Evolutionary conservation across 2,329 filamentous ascomycete genomes (phyloP).

Genomic region (Diaporthe nobilis): DNA sequence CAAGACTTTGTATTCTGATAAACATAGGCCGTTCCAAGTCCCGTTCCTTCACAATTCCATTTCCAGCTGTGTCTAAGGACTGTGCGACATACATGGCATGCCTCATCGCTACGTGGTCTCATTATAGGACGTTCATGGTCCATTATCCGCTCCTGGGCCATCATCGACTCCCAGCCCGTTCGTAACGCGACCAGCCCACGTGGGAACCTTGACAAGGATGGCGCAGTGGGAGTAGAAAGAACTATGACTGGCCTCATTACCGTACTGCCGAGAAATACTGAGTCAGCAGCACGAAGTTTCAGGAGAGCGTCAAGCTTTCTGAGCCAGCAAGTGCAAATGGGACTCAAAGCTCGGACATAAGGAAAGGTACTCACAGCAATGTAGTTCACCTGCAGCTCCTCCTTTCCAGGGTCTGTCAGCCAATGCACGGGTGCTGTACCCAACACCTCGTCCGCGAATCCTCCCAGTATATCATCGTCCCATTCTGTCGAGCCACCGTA

Average conservation of each 20-base stretch:
- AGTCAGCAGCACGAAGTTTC: background rate
- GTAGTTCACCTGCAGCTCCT: background rate
- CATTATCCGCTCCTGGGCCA: background rate
- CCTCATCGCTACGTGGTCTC: too few relatives aligned
- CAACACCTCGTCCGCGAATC: too few relatives aligned
- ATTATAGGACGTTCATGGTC: background rate
- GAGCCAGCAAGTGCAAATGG: too few relatives aligned
- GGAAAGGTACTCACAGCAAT: background rate
- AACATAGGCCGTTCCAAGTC: too few relatives aligned
- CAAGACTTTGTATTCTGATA: too few relatives aligned
- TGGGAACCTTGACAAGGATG: background rate
- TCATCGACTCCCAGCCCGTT: background rate
- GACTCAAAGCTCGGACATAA: too few relatives aligned
- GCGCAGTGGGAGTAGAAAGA: background rate
- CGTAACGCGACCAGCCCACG: background rate
- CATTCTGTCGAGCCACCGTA: background rate
- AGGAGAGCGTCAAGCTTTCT: too few relatives aligned
- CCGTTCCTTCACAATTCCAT: too few relatives aligned
- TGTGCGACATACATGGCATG: too few relatives aligned
- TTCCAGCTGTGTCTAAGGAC: too few relatives aligned
- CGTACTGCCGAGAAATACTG: background rate
- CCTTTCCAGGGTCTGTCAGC: background rate
- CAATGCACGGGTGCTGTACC: background rate
- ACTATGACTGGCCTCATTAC: background rate
- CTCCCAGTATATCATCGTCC: background rate